A percentile compares a stretch with the other conserved stretches of the same genome.
These are phyloP conservation scores for Sambucus nigra DNA, from an alignment of 129 eudicot species.

Conservation along the genomic window DNA sequence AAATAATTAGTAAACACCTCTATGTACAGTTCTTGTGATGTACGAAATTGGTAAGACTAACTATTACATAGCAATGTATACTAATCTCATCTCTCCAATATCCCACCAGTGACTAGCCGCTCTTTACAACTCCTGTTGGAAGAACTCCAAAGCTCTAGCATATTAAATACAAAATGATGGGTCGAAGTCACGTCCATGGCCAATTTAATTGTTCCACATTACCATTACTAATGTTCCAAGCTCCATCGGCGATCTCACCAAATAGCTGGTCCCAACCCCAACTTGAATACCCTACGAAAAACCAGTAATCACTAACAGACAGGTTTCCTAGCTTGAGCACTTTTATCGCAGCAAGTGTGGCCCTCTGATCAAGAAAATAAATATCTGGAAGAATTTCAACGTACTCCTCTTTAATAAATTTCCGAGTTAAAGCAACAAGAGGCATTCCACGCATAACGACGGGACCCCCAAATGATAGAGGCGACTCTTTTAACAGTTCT, in stretches of 20 bases:
- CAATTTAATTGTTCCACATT: constrained; percentile 35
- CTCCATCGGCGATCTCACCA: constrained; percentile 71
- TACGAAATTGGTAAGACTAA: constrained; percentile 8
- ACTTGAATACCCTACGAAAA: constrained; percentile 66
- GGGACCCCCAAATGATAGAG: constrained; percentile 80
- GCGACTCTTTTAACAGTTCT: constrained; percentile 50
- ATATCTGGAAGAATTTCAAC: constrained; percentile 47
- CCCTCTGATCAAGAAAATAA: constrained; percentile 65
- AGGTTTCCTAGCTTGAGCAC: constrained; percentile 40
- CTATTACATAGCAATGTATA: constrained; percentile 14
- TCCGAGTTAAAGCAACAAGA: constrained; percentile 56
- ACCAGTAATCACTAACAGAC: constrained; percentile 61
- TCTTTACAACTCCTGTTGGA: constrained; percentile 5
- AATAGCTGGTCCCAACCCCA: constrained; percentile 85
- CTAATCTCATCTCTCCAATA: constrained; percentile 13
- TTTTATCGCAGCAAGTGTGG: constrained; percentile 34
- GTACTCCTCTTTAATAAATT: constrained; percentile 19
- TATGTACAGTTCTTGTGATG: constrained; percentile 23
- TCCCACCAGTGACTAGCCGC: constrained; percentile 3
- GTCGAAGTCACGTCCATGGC: constrained; percentile 34
- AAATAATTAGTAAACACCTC: not conserved
- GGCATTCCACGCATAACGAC: constrained; percentile 53
- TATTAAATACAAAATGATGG: constrained; percentile 11
- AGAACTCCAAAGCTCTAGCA: constrained; percentile 15
- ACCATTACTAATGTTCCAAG: constrained; percentile 50